Evolutionary conservation across 1,139 yeast species (phyloP), one percentile per base, ranked within the genome.

Genomic region (Kazachstania sp.): DNA sequence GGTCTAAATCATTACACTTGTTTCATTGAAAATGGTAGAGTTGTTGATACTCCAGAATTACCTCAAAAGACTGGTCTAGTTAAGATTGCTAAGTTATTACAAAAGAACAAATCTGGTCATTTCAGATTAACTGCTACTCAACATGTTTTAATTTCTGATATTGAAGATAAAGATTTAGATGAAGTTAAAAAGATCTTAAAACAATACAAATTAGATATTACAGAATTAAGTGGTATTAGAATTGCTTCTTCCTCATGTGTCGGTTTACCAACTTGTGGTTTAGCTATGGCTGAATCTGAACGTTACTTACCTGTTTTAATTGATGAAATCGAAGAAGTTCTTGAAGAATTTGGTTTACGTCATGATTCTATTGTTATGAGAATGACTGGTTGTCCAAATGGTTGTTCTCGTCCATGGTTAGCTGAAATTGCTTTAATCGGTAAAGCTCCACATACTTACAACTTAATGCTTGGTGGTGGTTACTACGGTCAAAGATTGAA

Each of bases 351-450:
- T 55, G 98, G 98, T 6, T 77, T 92, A 58, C 84, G 96, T 66
- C 96, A 88, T 63, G 97, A 92, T 67, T 82, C 95, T 7, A 78
- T 92, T 56, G 95, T 88, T 32, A 86, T 92, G 95, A 81, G 98
- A 72, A 90, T 92, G 97, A 88, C 97, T 39, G 98, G 98, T 53
- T 92, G 98, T 76, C 97, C 97, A 49, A 92, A 92, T 67, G 98
- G 97, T 56, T 92, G 98, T 74, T 92, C 98, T 28, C 81, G 98
- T 68, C 97, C 97, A 20, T 92, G 97, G 97, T 72, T 92, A 47
- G 97, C 97, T 3, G 98, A 92, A 69, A 80, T 92, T 49, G 97
- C 97, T 0, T 74, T 87, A 51, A 95, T 92, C 46, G 98, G 98
- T 68, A 92, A 92, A 68, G 97, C 97, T 0, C 79, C 75, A 52